Evolutionary conservation across 805 yeast genomes (phyloP), one percentile per base, ranked within the genome.

Genomic region (Jamesozyma spencerorum): DNA sequence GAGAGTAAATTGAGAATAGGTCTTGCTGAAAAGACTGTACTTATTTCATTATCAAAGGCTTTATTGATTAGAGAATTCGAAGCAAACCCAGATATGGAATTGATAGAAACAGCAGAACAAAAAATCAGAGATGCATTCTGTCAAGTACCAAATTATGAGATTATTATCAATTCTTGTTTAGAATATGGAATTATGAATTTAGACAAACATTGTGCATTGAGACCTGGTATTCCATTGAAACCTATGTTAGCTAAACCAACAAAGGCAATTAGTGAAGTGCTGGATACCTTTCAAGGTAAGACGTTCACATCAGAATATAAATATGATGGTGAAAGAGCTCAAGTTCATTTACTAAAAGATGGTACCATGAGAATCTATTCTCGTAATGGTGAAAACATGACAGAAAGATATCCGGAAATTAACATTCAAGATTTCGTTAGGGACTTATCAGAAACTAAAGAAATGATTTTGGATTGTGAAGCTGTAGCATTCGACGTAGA

Each of bases 161-260:
- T 83, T 4, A 69, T 92, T 13, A 81, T 92, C 38, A 69, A 71
- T 8, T 72, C 77, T 2, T 79, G 86, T 1, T 58, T 82, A 44
- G 66, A 77, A 33, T 55, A 76, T 50, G 97, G 97, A 0, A 70
- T 90, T 2, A 62, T 69, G 49, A 68, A 81, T 29, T 57, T 92
- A 32, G 65, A 73, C 36, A 79, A 81, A 8, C 74, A 79, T 48
- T 79, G 94, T 51, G 77, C 77, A 31, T 65, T 92, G 46, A 78
- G 81, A 8, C 95, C 98, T 0, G 97, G 97, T 1, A 79, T 92
- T 4, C 98, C 98, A 0, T 69, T 92, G 51, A 90, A 88, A 57
- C 98, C 98, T 1, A 92, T 92, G 98, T 74, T 92, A 54, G 98
- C 98, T 5, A 92, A 90, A 57, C 98, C 98, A 2, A 90, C 97